A percentile compares a stretch with the other conserved stretches of the same genome.
Evolutionary conservation across 2,329 filamentous ascomycete genomes (phyloP).

Genomic region (Paradendryphiella salina): DNA sequence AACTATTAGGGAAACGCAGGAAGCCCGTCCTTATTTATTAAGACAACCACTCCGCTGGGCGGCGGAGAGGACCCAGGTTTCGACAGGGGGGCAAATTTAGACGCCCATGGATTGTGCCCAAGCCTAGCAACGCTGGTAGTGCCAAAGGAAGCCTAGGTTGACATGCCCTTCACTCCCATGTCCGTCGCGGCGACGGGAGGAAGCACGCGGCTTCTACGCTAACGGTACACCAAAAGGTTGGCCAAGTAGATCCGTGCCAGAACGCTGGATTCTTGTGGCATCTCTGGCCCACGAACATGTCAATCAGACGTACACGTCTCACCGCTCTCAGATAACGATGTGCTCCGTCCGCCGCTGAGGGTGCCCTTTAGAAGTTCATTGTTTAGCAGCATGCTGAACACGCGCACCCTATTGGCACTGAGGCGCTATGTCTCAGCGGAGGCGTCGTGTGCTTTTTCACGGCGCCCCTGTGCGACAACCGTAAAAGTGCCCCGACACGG

Average conservation of each 20-base stretch:
- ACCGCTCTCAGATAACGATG: slow-evolving; percentile 25
- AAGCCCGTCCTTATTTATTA: slow-evolving; percentile 35
- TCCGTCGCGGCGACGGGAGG: slow-evolving; percentile 41
- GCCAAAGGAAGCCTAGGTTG: slow-evolving; percentile 24
- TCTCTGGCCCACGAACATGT: slow-evolving; percentile 14
- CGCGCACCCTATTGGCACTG: slow-evolving; percentile 27
- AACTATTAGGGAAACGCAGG: slow-evolving; percentile 18
- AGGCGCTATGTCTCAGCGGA: slow-evolving; percentile 18
- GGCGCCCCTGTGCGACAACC: slow-evolving; percentile 28
- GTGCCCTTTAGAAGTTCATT: slow-evolving; percentile 13
- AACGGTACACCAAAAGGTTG: slow-evolving; percentile 31
- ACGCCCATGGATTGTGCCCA: slow-evolving; percentile 17
- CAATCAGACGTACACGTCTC: slow-evolving; percentile 21
- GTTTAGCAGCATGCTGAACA: slow-evolving; percentile 15
- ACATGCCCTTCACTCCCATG: slow-evolving; percentile 22
- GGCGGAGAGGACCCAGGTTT: slow-evolving; percentile 24
- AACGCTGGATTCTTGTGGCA: slow-evolving; percentile 22
- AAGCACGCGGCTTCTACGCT: slow-evolving; percentile 37
- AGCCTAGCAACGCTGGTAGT: slow-evolving; percentile 15
- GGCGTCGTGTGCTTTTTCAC: slow-evolving; percentile 22
- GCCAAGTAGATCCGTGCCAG: slow-evolving; percentile 38
- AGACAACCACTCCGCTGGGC: slow-evolving; percentile 36
- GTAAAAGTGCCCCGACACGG: neutral
- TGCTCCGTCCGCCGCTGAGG: slow-evolving; percentile 8
- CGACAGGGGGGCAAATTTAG: slow-evolving; percentile 25